These are phyloP conservation scores for Trichosporon ovoides DNA, from an alignment of 1,284 basidiomycete species.

Conservation along the genomic window DNA sequence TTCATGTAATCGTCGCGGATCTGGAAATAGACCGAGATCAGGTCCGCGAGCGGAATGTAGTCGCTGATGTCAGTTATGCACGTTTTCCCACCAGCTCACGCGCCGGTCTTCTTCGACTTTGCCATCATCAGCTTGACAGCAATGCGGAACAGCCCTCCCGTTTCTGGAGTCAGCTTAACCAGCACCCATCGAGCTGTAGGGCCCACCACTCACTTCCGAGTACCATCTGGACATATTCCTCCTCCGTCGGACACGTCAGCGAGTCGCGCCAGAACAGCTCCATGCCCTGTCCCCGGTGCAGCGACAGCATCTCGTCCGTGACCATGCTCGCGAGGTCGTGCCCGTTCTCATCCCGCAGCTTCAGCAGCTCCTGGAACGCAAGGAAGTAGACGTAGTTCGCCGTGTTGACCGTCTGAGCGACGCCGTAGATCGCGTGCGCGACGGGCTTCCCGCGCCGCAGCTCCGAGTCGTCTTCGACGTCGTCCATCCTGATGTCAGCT, in stretches of 20 bases:
- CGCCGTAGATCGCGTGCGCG: conserved; percentile 89
- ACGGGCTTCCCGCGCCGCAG: conserved; percentile 81
- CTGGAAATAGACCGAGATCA: conserved; percentile 92
- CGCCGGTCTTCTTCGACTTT: conserved; percentile 55
- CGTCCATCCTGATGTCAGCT: conserved; percentile 66
- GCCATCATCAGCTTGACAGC: conserved; percentile 97
- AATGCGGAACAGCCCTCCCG: conserved; percentile 86
- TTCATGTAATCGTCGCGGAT: conserved; percentile 98
- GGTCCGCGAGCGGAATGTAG: conserved; percentile 85
- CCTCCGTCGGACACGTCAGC: conserved; percentile 85
- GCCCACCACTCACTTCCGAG: conserved; percentile 69
- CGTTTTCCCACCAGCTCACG: conserved; percentile 46
- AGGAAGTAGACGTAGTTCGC: conserved; percentile 97
- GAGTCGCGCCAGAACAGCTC: conserved; percentile 94
- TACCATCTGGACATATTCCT: conserved; percentile 93
- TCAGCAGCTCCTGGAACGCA: conserved; percentile 70
- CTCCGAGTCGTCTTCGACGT: conserved; percentile 94
- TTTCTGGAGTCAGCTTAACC: conserved; percentile 65
- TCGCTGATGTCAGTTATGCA: conserved; percentile 55
- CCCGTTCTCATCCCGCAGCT: conserved; percentile 51
- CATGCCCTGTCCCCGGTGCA: conserved; percentile 93
- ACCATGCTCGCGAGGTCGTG: conserved; percentile 54
- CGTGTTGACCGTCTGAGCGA: conserved; percentile 95
- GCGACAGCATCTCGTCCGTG: conserved; percentile 77
- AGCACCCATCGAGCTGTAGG: background rate